A percentile compares a stretch with the other conserved stretches of the same genome.
Conservation (phyloP, 371 early-diverging fungal species). For the Mortierella sp. region DNA sequence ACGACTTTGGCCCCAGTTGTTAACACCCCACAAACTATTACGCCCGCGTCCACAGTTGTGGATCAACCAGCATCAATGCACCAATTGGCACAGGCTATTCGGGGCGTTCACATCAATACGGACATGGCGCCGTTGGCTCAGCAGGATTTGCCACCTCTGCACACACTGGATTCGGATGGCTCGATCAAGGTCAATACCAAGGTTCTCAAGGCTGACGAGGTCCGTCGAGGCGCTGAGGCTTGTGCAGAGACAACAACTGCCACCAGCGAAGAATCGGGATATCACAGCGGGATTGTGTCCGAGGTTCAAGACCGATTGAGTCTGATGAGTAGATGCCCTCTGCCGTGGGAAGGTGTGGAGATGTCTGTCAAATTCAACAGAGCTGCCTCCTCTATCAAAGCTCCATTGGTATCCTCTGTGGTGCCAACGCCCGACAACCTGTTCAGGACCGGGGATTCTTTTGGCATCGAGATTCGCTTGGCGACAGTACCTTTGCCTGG, state of each 20-base stretch:
- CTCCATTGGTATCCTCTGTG: neutral
- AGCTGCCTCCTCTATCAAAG: neutral
- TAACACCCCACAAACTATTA: no score
- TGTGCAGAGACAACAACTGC: neutral
- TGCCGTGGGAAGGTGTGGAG: conserved; percentile 26
- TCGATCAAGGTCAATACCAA: conserved; percentile 18
- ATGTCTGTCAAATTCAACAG: conserved; percentile 24
- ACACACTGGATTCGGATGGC: conserved; percentile 8
- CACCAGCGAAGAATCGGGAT: conserved; percentile 32
- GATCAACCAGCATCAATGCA: conserved; percentile 1
- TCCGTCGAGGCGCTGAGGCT: conserved; percentile 8
- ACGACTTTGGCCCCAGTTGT: no score
- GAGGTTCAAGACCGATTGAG: conserved; percentile 36
- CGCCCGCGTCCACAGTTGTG: neutral
- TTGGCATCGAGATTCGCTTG: conserved; percentile 31
- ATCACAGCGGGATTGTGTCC: conserved; percentile 25
- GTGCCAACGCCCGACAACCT: conserved; percentile 7
- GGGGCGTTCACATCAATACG: conserved; percentile 13
- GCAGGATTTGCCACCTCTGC: conserved; percentile 35
- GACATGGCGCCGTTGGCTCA: conserved; percentile 33
- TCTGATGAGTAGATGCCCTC: neutral
- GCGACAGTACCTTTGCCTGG: conserved; percentile 7
- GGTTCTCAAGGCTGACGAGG: conserved; percentile 30
- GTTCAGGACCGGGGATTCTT: conserved; percentile 42
- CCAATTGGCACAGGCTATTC: conserved; percentile 11